Evolutionary conservation across 176 grass and related monocot genomes (phyloP), one percentile per base, ranked within the genome.

Genomic region (Phyllostachys edulis): DNA sequence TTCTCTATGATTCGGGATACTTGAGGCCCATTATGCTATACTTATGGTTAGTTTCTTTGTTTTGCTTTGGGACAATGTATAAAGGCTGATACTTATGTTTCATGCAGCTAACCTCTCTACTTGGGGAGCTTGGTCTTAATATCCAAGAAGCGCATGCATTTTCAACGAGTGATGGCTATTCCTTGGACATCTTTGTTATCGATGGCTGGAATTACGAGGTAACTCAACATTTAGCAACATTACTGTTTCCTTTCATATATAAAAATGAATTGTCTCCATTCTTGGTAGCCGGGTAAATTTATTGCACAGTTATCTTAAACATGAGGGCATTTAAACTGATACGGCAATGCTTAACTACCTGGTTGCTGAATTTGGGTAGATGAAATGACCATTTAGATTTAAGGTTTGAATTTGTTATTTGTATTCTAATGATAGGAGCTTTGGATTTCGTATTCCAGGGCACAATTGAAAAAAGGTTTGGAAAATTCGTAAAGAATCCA

Each of bases 131-230:
- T 83, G 88, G 91, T 46, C 91, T 93, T 66, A 93, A 93, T 81
- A 93, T 93, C 63, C 91, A 88, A 88, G 91, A 93, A 88, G 91
- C 91, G 1, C 91, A 93, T 88, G 91, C 91, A 79, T 93, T 90
- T 83, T 93, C 88, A 7, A 93, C 91, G 3, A 93, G 38, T 45
- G 91, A 93, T 62, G 91, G 91, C 20, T 93, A 88, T 85, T 93
- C 91, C 21, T 88, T 93, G 74, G 91, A 93, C 77, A 90, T 93
- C n/a, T 93, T 93, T 88, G 91, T 93, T 88, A 85, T 88, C 71
- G 85, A 93, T 37, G 91, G 91, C n/a, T 93, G 91, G 88, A 59
- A 49, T 15, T 39, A 86, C 51, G 88, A 93, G 91, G 91, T 90
- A 90, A 80, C 47, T 71, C 27, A 63, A 45, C 72, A 62, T 55